These are phyloP conservation scores for Colletotrichum truncatum DNA, from an alignment of 2,329 filamentous ascomycete species.

Conservation along the genomic window DNA sequence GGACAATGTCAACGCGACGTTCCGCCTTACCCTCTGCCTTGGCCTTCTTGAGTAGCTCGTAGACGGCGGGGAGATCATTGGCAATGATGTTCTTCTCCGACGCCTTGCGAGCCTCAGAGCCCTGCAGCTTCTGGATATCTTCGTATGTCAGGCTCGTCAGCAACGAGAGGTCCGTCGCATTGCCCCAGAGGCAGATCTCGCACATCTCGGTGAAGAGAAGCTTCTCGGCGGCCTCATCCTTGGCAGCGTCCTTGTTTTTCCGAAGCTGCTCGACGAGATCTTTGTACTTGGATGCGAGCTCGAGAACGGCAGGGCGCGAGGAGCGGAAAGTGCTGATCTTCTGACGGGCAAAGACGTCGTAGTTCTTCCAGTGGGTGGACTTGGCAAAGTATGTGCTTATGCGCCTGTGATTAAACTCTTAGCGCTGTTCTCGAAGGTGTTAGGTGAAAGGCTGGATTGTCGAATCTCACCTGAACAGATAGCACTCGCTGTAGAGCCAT, in stretches of 20 bases:
- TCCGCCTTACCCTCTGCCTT: conserved; percentile 71
- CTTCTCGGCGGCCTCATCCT: conserved; percentile 75
- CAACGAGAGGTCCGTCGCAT: conserved; percentile 92
- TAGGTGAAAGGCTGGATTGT: neutral
- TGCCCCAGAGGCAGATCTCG: conserved; percentile 97
- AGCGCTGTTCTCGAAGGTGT: conserved; percentile 1
- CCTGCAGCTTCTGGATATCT: conserved; percentile 96
- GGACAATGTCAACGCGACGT: conserved; percentile 88
- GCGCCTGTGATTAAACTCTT: conserved; percentile 58
- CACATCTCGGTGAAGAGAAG: conserved; percentile 91
- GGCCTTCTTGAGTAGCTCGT: conserved; percentile 72
- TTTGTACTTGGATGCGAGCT: conserved; percentile 82
- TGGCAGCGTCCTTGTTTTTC: conserved; percentile 57
- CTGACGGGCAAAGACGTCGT: conserved; percentile 89
- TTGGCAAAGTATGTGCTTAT: conserved; percentile 81
- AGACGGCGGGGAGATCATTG: conserved; percentile 83
- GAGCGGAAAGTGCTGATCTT: conserved; percentile 94
- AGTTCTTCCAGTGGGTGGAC: conserved; percentile 85
- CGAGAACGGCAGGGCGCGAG: conserved; percentile 85
- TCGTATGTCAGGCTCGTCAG: conserved; percentile 91
- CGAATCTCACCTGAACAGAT: conserved; percentile 83
- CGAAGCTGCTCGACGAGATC: conserved; percentile 76
- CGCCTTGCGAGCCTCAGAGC: conserved; percentile 83
- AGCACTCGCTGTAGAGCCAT: conserved; percentile 95
- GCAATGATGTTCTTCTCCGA: conserved; percentile 92